phyloP scores from a whole-genome alignment of 208 protist genomes.

The Leishmania turanica region DNA sequence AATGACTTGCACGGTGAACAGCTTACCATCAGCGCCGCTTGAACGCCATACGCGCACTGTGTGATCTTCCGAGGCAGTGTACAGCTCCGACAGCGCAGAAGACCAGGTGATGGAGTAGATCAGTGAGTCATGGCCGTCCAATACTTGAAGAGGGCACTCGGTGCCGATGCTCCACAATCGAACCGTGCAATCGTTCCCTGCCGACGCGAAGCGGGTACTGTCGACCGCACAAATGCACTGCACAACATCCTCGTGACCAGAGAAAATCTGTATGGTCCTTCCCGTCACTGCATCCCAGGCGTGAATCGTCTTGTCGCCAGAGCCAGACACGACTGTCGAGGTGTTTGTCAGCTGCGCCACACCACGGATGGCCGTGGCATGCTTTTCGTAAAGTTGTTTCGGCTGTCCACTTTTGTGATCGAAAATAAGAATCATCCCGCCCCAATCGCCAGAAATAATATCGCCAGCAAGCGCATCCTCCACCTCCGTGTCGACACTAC shows the following conservation, averaged over 20 bases:
- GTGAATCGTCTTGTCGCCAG: conserved; percentile 85
- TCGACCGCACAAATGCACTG: conserved; percentile 65
- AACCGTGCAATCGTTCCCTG: conserved; percentile 67
- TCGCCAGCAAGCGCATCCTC: conserved; percentile 36
- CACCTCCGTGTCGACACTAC: conserved; percentile 8
- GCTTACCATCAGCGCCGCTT: neutral
- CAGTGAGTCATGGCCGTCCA: conserved; percentile 66
- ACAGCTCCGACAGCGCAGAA: conserved; percentile 48
- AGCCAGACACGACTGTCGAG: conserved; percentile 52
- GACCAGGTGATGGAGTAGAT: conserved; percentile 73
- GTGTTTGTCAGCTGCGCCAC: conserved; percentile 64
- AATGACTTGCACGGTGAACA: conserved; percentile 70
- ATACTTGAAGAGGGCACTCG: conserved; percentile 20
- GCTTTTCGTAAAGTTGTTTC: conserved; percentile 56
- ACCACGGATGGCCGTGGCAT: conserved; percentile 63
- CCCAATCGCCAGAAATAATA: conserved; percentile 83
- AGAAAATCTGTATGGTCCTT: conserved; percentile 47
- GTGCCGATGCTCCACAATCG: conserved; percentile 50
- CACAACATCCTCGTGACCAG: conserved; percentile 66
- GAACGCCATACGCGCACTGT: conserved; percentile 81
- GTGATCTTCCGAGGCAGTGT: conserved; percentile 87
- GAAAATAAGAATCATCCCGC: conserved; percentile 63
- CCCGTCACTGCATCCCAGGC: conserved; percentile 66
- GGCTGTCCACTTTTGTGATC: conserved; percentile 50
- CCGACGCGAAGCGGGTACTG: conserved; percentile 53